Conservation (phyloP, 2,329 filamentous ascomycete genomes). For the Fusarium nurragi region DNA sequence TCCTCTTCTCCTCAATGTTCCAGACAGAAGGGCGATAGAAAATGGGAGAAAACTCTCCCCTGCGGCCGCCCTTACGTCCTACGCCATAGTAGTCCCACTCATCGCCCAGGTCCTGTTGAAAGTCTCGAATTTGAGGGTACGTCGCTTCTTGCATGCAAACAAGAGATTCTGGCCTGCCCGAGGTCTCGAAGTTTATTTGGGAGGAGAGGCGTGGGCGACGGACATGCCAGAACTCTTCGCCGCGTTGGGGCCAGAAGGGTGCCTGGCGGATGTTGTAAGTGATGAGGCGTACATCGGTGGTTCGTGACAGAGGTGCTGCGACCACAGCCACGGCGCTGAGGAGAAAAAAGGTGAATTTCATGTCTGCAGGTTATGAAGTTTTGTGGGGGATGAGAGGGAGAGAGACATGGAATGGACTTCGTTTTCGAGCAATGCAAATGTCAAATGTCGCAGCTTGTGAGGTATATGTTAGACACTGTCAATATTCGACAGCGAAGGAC, state of each 20-base stretch:
- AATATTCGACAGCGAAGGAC: not conserved
- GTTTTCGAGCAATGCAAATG: not conserved
- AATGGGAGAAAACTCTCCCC: slow-evolving; percentile 75
- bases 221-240: slow-evolving; percentile 66
- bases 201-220: slow-evolving; percentile 63
- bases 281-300: slow-evolving; percentile 60
- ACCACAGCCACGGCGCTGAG: slow-evolving; percentile 18
- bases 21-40: slow-evolving; percentile 67
- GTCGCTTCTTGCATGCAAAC: slow-evolving; percentile 75
- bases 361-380: slow-evolving; percentile 1
- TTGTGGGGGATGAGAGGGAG: not conserved
- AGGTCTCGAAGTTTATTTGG: slow-evolving; percentile 61
- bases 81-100: slow-evolving; percentile 65
- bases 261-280: slow-evolving; percentile 73
- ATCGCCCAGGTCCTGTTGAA: slow-evolving; percentile 55
- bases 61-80: slow-evolving; percentile 66
- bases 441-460: not conserved
- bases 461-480: not conserved
- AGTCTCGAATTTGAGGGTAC: slow-evolving; percentile 65
- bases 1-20: slow-evolving; percentile 61
- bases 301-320: slow-evolving; percentile 18
- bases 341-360: slow-evolving; percentile 31
- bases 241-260: slow-evolving; percentile 56
- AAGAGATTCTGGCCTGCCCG: slow-evolving; percentile 58
- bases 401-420: not conserved